Evolutionary conservation across 163 green algal species (phyloP).

Genomic region (Scenedesmus sp.): DNA sequence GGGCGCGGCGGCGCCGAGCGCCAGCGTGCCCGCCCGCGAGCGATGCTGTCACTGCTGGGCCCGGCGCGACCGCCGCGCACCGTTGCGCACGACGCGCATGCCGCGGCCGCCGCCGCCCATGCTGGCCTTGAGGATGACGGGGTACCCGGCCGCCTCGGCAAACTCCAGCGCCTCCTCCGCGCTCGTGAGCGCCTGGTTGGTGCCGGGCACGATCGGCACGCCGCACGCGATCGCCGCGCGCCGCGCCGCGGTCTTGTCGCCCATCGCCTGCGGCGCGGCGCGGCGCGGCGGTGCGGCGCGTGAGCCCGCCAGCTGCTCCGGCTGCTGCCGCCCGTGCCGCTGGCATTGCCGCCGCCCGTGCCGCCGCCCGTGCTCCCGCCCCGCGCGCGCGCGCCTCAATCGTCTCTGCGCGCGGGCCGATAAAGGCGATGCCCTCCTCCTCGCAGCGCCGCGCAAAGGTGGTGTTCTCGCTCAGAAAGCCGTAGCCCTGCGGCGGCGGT

Average conservation of each 20-base stretch:
- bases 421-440: conserved; percentile 91
- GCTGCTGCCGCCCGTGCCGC: background rate
- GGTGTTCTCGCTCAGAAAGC: conserved; percentile 96
- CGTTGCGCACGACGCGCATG: conserved; percentile 88
- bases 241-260: conserved; percentile 91
- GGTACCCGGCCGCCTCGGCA: conserved; percentile 80
- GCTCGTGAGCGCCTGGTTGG: conserved; percentile 71
- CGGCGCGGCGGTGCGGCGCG: background rate
- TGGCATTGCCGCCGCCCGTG: background rate
- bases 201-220: conserved; percentile 89
- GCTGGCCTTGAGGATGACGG: conserved; percentile 96
- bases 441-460: conserved; percentile 87
- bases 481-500: too few relatives aligned
- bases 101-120: conserved; percentile 93
- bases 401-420: conserved; percentile 89
- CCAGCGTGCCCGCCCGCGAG: too few relatives aligned
- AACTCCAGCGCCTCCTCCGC: conserved; percentile 79
- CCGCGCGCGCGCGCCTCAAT: conserved; percentile 68
- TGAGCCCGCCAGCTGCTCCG: background rate
- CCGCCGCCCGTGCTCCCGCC: background rate
- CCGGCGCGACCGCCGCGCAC: conserved; percentile 34
- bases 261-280: conserved; percentile 64
- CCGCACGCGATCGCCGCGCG: conserved; percentile 76
- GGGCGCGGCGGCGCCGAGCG: too few relatives aligned
- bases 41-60: background rate